A percentile compares a stretch with the other conserved stretches of the same genome.
These are phyloP conservation scores for Clonostachys chloroleuca DNA, from an alignment of 2,329 filamentous ascomycete species.

Conservation along the genomic window DNA sequence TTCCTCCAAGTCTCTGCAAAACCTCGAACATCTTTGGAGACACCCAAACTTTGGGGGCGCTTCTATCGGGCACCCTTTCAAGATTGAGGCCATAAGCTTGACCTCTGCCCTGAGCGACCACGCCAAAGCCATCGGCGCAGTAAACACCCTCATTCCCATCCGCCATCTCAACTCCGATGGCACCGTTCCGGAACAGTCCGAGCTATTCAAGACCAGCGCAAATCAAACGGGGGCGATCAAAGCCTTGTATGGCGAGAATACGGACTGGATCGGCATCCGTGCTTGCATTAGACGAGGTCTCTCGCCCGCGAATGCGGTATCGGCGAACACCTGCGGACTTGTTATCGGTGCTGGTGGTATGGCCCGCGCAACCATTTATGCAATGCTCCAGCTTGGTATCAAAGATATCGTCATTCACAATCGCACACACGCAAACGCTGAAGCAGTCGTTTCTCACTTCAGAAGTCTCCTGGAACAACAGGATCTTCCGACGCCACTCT, in stretches of 20 bases:
- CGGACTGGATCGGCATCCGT: constrained; percentile 75
- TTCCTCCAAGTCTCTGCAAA: constrained; percentile 43
- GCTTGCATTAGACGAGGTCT: constrained; percentile 68
- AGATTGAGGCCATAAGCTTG: neutral
- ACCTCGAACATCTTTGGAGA: neutral
- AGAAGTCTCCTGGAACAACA: constrained; percentile 44
- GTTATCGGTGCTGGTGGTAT: constrained; percentile 68
- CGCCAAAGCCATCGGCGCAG: constrained; percentile 69
- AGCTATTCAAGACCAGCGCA: constrained; percentile 12
- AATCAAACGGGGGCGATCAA: constrained; percentile 55
- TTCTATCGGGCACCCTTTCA: neutral
- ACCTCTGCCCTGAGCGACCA: constrained; percentile 39
- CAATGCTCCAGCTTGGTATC: constrained; percentile 72
- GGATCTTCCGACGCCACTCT: constrained; percentile 29
- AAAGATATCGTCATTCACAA: constrained; percentile 73
- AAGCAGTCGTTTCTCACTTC: constrained; percentile 65
- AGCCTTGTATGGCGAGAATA: constrained; percentile 73
- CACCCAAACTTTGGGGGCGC: neutral
- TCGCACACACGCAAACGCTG: constrained; percentile 60
- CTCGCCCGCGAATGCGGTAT: constrained; percentile 65
- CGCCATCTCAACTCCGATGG: constrained; percentile 54
- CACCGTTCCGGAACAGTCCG: constrained; percentile 48
- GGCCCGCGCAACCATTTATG: constrained; percentile 73
- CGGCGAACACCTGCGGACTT: constrained; percentile 48
- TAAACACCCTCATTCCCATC: constrained; percentile 72